Percentiles rank a stretch among this genome's conserved stretches.
These are phyloP conservation scores for Vitis amurensis DNA, from an alignment of 164 flowering plant species.

Conservation along the genomic window DNA sequence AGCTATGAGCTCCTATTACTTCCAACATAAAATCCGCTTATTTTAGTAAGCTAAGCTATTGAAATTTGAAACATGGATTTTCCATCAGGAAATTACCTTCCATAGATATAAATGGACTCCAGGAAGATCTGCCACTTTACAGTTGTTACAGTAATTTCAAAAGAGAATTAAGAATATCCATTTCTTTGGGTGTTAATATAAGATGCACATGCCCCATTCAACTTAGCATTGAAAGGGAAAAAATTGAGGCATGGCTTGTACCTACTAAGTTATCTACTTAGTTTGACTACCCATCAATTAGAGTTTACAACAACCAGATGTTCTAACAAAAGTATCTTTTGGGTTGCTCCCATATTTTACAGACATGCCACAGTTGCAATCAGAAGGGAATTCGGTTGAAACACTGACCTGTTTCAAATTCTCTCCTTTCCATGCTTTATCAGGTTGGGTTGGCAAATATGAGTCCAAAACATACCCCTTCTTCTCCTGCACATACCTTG, in stretches of 20 bases:
- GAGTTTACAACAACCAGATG: conserved; percentile 27
- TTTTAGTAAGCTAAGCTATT: no score
- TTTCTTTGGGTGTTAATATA: background rate
- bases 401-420: conserved; percentile 23
- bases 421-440: conserved; percentile 24
- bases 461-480: conserved; percentile 45
- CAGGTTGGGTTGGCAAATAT: conserved; percentile 24
- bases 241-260: conserved; percentile 17
- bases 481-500: conserved; percentile 44
- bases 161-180: conserved; percentile 9
- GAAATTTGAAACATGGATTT: no score
- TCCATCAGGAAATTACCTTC: background rate
- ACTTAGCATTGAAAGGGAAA: conserved; percentile 10
- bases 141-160: background rate
- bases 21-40: no score
- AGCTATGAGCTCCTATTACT: no score
- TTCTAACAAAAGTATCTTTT: conserved; percentile 25
- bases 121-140: background rate
- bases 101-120: background rate
- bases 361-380: conserved; percentile 24
- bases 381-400: conserved; percentile 17
- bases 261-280: conserved; percentile 18
- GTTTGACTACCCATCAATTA: conserved; percentile 14
- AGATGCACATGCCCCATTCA: conserved; percentile 11
- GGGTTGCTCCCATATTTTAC: conserved; percentile 39